phyloP scores from a whole-genome alignment of 768 basidiomycete species.

The Sarcodon sp. region DNA sequence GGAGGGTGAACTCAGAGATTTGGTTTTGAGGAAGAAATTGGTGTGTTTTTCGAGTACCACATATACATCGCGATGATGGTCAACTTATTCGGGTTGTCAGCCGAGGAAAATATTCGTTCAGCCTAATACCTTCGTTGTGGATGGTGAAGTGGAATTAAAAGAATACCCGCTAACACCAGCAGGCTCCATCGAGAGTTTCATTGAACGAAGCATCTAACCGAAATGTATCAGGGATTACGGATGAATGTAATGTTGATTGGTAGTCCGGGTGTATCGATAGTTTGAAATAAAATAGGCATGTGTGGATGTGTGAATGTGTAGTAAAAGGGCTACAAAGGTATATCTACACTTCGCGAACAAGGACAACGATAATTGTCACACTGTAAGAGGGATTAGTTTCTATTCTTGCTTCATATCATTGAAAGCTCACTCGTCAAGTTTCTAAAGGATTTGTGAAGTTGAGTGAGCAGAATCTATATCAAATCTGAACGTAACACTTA shows the following conservation, averaged over 20 bases:
- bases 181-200: conserved; percentile 72
- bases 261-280: no score
- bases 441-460: conserved; percentile 26
- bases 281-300: neutral
- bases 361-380: conserved; percentile 57
- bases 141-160: conserved; percentile 59
- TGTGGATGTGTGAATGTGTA: neutral
- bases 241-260: no score
- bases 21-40: conserved; percentile 71
- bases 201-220: conserved; percentile 36
- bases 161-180: conserved; percentile 66
- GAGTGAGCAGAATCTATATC: conserved; percentile 2
- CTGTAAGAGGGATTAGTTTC: conserved; percentile 20
- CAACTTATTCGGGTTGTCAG: conserved; percentile 19
- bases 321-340: neutral
- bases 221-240: neutral
- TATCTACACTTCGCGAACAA: conserved; percentile 38
- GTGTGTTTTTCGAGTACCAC: conserved; percentile 23
- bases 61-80: neutral
- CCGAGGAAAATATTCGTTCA: conserved; percentile 81
- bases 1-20: conserved; percentile 63
- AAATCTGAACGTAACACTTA: conserved; percentile 25
- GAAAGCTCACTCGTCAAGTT: conserved; percentile 62
- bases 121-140: conserved; percentile 60
- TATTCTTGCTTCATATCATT: neutral